Percentiles rank a stretch among this genome's conserved stretches.
Conservation (phyloP, 495 filamentous ascomycete species). For the Cairneyella variabilis region DNA sequence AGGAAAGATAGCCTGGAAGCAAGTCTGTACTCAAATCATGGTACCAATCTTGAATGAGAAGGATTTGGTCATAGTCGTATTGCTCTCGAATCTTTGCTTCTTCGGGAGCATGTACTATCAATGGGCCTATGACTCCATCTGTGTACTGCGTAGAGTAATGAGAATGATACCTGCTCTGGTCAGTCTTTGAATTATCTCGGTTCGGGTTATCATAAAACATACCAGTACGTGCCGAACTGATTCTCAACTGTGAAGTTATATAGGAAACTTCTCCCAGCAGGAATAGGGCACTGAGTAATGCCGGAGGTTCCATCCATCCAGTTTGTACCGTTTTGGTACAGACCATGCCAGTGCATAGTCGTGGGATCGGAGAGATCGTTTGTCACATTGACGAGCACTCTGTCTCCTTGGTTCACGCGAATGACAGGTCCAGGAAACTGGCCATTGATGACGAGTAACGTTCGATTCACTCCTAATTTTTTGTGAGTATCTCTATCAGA, state of each 20-base stretch:
- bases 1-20: slow-evolving; percentile 52
- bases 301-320: slow-evolving; percentile 60
- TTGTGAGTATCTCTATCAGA: neutral
- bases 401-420: slow-evolving; percentile 65
- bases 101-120: slow-evolving; percentile 66
- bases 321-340: slow-evolving; percentile 59
- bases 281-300: slow-evolving; percentile 51
- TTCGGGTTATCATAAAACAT: too few species aligned
- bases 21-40: slow-evolving; percentile 49
- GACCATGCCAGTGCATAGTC: slow-evolving; percentile 61
- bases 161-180: too few species aligned
- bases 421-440: slow-evolving; percentile 72
- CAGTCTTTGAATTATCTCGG: too few species aligned
- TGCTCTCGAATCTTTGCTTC: slow-evolving; percentile 46
- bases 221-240: slow-evolving; percentile 74
- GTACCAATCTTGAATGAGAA: slow-evolving; percentile 64
- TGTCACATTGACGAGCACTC: slow-evolving; percentile 62
- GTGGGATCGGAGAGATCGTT: slow-evolving; percentile 67
- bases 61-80: slow-evolving; percentile 62
- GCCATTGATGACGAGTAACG: slow-evolving; percentile 73
- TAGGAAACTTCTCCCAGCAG: slow-evolving; percentile 38
- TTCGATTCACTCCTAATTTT: slow-evolving; percentile 34
- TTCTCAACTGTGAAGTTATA: slow-evolving; percentile 52
- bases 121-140: slow-evolving; percentile 62
- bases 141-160: slow-evolving; percentile 59